These are phyloP conservation scores for Otatea glauca DNA, from an alignment of 176 grass and related monocot species.

Conservation along the genomic window DNA sequence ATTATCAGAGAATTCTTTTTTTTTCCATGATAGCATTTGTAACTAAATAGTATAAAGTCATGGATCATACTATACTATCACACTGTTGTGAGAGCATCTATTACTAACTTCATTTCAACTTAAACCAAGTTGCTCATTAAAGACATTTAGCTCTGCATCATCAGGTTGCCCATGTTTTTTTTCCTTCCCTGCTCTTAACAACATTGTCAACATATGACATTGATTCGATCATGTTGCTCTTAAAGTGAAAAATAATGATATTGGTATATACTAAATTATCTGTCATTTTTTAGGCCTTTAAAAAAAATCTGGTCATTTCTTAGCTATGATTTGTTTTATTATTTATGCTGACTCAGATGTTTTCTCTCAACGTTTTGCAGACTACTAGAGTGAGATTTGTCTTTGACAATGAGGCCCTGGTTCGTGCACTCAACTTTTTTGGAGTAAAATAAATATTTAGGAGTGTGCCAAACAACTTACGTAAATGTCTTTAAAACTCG, in stretches of 20 bases:
- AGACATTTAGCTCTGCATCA: not conserved
- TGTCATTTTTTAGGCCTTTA: too few relatives aligned
- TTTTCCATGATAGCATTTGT: not conserved
- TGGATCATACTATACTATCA: slow-evolving; percentile 7
- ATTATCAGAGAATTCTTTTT: not conserved
- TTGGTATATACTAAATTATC: not conserved
- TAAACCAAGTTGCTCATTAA: slow-evolving; percentile 6
- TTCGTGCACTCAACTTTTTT: slow-evolving; percentile 50
- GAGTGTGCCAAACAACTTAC: not conserved
- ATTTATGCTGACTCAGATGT: not conserved
- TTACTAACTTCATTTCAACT: slow-evolving; percentile 13
- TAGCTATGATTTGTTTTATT: slow-evolving; percentile 3
- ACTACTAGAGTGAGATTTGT: slow-evolving; percentile 92
- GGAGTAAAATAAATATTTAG: slow-evolving; percentile 13
- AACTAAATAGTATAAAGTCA: not conserved
- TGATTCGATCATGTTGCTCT: not conserved
- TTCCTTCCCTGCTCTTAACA: not conserved
- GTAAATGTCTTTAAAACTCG: not conserved
- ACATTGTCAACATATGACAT: not conserved
- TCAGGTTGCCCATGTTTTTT: not conserved
- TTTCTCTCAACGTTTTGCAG: slow-evolving; percentile 52
- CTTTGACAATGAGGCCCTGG: slow-evolving; percentile 89
- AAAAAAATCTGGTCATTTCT: not conserved
- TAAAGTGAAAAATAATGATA: not conserved
- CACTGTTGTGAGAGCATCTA: not conserved